Evolutionary conservation across 2,329 filamentous ascomycete species (phyloP), one percentile per base, ranked within the genome.

Genomic region (Aspergillus spinulosporus): DNA sequence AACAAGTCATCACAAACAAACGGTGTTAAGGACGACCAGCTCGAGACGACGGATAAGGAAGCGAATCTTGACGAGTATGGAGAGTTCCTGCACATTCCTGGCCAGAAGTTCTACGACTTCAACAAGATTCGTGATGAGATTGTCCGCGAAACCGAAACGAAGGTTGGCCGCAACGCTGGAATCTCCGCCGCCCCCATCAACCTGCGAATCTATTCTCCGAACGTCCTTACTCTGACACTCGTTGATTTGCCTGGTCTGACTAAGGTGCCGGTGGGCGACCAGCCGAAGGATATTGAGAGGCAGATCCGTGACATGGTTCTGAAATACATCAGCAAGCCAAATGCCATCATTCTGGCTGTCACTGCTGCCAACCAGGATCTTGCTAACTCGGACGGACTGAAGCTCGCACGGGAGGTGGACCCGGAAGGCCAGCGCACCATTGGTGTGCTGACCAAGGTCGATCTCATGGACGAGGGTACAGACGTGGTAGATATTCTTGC

Each of bases 71-170:
- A 97, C 72, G 94, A 99, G 76, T 99, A 95, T 90, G 94, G 93
- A 80, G 94, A 99, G 81, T 99, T 99, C 77, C 82, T 99, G 62
- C 94, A 99, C 76, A 90, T 99, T 62, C 93, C 94, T 15, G 94
- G 92, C 67, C 90, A 97, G 78, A 97, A 97, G 78, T 97, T 96
- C 80, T 87, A 87, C 78, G 94, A 99, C 79, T 99, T 99, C 80
- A 90, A 92, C 81, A 96, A 97, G 82, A 96, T 99, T 69, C 86
- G 94, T 68, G 94, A 97, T 57, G 94, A 99, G 80, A 99, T 99
- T 73, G 89, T 93, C 64, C 88, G 90, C 68, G 94, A 99, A 80
- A 99, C 94, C 43, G 92, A 97, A 71, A 87, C 89, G 66, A 97
- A 99, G 81, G 96, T 96, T 65, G 94, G 94, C 63, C 88, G 88